These are phyloP conservation scores for Trichoderma sp. DNA, from an alignment of 2,329 filamentous ascomycete genomes.

Conservation along the genomic window DNA sequence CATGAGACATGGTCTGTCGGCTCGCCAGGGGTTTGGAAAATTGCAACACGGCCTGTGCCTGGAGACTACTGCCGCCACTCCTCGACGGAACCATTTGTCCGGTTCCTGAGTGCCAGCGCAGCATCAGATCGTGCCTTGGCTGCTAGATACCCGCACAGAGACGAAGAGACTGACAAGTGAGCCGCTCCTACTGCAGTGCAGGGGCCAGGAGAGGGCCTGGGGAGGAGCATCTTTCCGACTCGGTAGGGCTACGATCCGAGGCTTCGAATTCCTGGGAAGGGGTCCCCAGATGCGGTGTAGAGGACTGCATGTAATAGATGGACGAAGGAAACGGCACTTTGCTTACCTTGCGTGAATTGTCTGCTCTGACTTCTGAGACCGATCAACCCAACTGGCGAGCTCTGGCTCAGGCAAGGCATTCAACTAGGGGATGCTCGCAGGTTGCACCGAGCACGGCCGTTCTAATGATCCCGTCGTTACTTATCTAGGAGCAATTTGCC, in stretches of 20 bases:
- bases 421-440: neutral
- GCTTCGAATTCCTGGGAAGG: neutral
- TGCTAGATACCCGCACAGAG: neutral
- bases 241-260: slow-evolving; percentile 21
- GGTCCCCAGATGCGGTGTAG: neutral
- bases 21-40: neutral
- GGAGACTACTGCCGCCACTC: neutral
- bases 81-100: neutral
- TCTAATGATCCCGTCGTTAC: neutral
- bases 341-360: neutral
- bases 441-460: slow-evolving; percentile 11
- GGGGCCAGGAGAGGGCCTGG: neutral
- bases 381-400: neutral
- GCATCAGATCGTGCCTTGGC: neutral
- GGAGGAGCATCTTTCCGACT: slow-evolving; percentile 10
- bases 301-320: neutral
- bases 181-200: slow-evolving; percentile 9
- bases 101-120: neutral
- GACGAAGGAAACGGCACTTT: too few species aligned
- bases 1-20: neutral
- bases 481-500: neutral
- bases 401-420: slow-evolving; percentile 6
- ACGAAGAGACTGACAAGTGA: neutral
- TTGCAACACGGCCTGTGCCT: slow-evolving; percentile 2
- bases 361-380: neutral